Evolutionary conservation across 2,329 filamentous ascomycete genomes (phyloP), one percentile per base, ranked within the genome.

Genomic region (Hortaea sp.): DNA sequence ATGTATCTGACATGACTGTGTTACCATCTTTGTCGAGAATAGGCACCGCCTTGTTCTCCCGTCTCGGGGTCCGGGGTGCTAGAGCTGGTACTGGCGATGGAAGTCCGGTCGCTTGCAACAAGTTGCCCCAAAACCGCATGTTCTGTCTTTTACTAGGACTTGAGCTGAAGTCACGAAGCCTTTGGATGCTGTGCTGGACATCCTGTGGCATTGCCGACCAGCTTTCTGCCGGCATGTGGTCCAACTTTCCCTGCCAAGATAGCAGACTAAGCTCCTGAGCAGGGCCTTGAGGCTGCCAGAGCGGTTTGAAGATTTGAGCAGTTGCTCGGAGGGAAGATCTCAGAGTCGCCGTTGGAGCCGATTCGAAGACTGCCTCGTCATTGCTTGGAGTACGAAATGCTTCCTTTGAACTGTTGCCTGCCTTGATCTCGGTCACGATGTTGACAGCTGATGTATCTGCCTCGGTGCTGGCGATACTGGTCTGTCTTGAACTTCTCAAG

Each of bases 251-350:
- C n/a, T 46, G 34, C 48, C 49, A 48, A 10, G 46, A 46, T 2
- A 46, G 43, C 42, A 47, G 40, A 31, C 39, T 47, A 45, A 51
- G 34, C 40, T 55, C 46, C 44, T 56, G 45, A n/a, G 38, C 47
- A 27, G 43, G 39, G 7, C 39, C 42, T 31, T 48, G 27, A 11
- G 51, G 46, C 42, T 51, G 49, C 44, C 41, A 47, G 28, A 54
- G 51, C 10, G 58, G 58, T 43, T 31, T 54, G 50, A 60, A 60
- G 29, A 55, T 49, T 35, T 48, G 38, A 6, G 57, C 58, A 27
- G 56, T 58, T 7, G 57, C 56, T 45, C 58, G 48, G 4, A 60
- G 49, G 5, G 54, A 53, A 3, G 49, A 50, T n/a, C 4, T 35
- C 9, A n/a, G 7, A n/a, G 9, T 35, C 32, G 7, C 9, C 7